phyloP scores from a whole-genome alignment of 1,139 yeast genomes.

The Yamadazyma blattariae region DNA sequence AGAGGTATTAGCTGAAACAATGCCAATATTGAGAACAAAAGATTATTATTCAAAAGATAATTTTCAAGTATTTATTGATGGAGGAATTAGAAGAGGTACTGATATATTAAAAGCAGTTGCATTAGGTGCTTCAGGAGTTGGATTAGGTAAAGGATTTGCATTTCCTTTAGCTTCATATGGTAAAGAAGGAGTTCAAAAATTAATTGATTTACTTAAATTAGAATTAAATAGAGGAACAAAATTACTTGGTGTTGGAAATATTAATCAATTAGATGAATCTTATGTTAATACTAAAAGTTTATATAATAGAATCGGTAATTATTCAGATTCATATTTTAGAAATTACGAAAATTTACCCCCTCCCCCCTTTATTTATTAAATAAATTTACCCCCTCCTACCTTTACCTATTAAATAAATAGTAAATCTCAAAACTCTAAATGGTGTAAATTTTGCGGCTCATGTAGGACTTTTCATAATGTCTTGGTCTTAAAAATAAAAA shows the following conservation, averaged over 20 bases:
- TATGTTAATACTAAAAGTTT: slow-evolving; percentile 5
- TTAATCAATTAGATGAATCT: slow-evolving; percentile 1
- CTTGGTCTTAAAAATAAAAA: too few species aligned
- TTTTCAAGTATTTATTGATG: slow-evolving; percentile 48
- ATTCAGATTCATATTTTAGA: slow-evolving; percentile 2
- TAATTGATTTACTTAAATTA: slow-evolving; percentile 40
- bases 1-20: slow-evolving; percentile 45
- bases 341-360: slow-evolving; percentile 1
- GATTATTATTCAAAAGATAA: slow-evolving; percentile 28
- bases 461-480: too few species aligned
- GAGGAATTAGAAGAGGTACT: slow-evolving; percentile 55
- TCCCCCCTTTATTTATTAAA: slow-evolving; percentile 1
- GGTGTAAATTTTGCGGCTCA: too few species aligned
- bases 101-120: slow-evolving; percentile 54
- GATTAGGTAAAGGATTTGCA: slow-evolving; percentile 48
- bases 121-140: slow-evolving; percentile 56
- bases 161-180: slow-evolving; percentile 52
- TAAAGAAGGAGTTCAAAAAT: slow-evolving; percentile 44
- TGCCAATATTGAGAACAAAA: slow-evolving; percentile 36
- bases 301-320: slow-evolving; percentile 7
- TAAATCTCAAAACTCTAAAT: too few species aligned
- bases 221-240: slow-evolving; percentile 49
- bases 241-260: slow-evolving; percentile 31
- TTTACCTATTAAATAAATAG: too few species aligned
- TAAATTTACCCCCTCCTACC: too few species aligned